These are phyloP conservation scores for Rhodamnia argentea DNA, from an alignment of 345 rosid species.

Conservation along the genomic window DNA sequence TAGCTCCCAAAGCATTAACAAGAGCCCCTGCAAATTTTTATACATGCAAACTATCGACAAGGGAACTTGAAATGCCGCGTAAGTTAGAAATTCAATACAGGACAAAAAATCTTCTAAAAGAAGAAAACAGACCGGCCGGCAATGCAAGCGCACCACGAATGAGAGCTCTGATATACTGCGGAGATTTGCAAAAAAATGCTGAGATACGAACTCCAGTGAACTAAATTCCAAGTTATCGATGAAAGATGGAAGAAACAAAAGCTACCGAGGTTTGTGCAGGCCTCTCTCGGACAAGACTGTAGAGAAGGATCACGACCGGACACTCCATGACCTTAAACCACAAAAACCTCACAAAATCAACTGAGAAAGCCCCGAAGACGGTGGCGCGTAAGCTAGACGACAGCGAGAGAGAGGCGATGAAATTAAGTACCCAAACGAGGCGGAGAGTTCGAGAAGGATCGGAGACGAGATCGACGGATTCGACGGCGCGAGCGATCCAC, in stretches of 20 bases:
- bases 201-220: neutral
- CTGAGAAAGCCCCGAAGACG: neutral
- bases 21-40: constrained; percentile 47
- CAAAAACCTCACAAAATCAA: neutral
- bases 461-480: constrained; percentile 45
- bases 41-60: neutral
- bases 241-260: neutral
- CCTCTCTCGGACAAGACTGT: constrained; percentile 39
- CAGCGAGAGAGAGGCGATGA: neutral
- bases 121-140: constrained; percentile 47
- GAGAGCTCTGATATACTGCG: constrained; percentile 59
- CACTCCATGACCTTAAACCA: constrained; percentile 31
- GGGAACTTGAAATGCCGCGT: neutral
- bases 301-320: constrained; percentile 39
- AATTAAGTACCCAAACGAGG: constrained; percentile 39
- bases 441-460: constrained; percentile 49
- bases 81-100: neutral
- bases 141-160: constrained; percentile 54
- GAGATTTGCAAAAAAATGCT: neutral
- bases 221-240: neutral
- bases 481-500: constrained; percentile 32
- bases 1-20: constrained; percentile 63
- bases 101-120: neutral
- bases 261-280: constrained; percentile 55
- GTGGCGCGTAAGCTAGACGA: neutral